Evolutionary conservation across 108 stramenopile genomes (phyloP).

Genomic region (Cyclotella kingstonii): DNA sequence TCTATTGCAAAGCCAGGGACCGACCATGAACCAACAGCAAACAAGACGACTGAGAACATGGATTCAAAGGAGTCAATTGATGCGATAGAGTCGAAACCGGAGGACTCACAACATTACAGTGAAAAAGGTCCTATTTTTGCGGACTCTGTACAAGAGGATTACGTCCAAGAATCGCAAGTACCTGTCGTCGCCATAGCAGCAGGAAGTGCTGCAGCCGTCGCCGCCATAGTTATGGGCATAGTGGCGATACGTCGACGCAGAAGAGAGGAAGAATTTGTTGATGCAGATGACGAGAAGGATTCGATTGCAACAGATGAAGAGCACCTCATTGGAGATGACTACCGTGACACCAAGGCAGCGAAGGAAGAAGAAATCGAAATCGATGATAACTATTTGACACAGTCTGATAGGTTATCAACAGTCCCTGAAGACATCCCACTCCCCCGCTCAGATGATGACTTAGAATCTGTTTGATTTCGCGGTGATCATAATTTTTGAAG

Average conservation of each 20-base stretch:
- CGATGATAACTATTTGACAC: slow-evolving; percentile 1
- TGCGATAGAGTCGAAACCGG: too few species aligned
- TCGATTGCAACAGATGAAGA: not conserved
- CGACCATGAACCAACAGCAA: too few species aligned
- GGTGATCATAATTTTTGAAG: too few species aligned
- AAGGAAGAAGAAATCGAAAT: slow-evolving; percentile 10
- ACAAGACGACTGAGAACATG: too few species aligned
- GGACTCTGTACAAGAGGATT: not conserved
- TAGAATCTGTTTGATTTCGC: too few species aligned
- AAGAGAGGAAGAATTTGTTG: not conserved
- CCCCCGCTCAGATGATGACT: too few species aligned
- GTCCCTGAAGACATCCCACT: too few species aligned
- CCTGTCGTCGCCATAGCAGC: slow-evolving; percentile 3
- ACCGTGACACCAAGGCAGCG: not conserved
- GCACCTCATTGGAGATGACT: not conserved
- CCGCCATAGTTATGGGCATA: not conserved
- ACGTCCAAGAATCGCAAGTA: not conserved
- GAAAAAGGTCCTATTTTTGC: not conserved
- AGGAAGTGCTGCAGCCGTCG: slow-evolving; percentile 1
- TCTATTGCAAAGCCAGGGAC: too few species aligned
- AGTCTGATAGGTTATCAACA: too few species aligned
- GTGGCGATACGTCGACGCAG: not conserved
- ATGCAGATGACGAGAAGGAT: slow-evolving; percentile 6
- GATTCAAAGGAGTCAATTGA: too few species aligned
- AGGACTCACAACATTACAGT: too few species aligned